phyloP scores from a whole-genome alignment of 2,329 filamentous ascomycete genomes.

The Emergomyces africanus region DNA sequence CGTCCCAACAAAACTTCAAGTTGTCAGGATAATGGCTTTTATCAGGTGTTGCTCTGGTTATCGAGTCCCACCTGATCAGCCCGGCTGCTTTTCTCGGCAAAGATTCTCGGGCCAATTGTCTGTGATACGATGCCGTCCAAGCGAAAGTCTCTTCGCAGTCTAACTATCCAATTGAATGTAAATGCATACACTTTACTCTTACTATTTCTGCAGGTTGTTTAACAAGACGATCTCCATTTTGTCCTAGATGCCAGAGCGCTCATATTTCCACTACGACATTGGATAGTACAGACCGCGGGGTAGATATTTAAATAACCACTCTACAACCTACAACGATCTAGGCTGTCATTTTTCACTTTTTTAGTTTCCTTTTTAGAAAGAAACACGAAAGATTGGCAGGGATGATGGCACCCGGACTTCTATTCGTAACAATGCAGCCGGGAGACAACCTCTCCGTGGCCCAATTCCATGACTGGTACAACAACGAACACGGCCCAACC shows the following conservation, averaged over 20 bases:
- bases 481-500: slow-evolving; percentile 79
- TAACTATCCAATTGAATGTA: neutral
- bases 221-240: neutral
- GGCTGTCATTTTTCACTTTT: neutral
- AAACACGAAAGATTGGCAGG: neutral
- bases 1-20: no score
- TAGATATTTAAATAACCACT: neutral
- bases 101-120: neutral
- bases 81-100: neutral
- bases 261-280: no score
- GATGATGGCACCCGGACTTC: slow-evolving; percentile 46
- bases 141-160: neutral
- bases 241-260: neutral
- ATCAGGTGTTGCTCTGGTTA: neutral
- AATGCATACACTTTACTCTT: neutral
- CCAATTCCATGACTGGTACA: slow-evolving; percentile 87
- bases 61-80: neutral
- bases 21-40: neutral
- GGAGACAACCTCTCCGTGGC: slow-evolving; percentile 48
- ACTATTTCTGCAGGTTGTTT: neutral
- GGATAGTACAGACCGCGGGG: neutral
- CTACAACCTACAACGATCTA: neutral
- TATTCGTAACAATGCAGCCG: slow-evolving; percentile 82
- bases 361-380: no score
- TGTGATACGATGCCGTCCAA: neutral